Base-by-base conservation (phyloP, 441 rosid species). In the Cnidoscolus chayamansa region DNA sequence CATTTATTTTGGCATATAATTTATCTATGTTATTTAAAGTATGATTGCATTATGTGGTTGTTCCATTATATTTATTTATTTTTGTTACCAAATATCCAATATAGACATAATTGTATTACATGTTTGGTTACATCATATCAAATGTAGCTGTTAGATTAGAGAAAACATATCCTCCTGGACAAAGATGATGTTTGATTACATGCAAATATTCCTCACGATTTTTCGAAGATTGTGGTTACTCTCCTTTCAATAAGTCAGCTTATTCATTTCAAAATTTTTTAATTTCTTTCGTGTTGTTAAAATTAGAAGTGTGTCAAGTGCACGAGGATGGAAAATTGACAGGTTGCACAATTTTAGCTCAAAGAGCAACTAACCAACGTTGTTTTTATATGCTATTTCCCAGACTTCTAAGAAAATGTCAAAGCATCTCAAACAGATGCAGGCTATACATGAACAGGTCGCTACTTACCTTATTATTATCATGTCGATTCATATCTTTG, bases 391-490 rank as follows among this genome's bases (percentile, higher is more conserved):
- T 78, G 49, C 61, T 37, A 68, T 64, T 31, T 79, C 78, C 80
- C 87, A 94, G 97, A 81, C 88, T 53, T 79, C 75, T 68, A 86
- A 85, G 83, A 92, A 90, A 81, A 85, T 92, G 83, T 82, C 87
- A 66, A 88, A 92, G 91, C 87, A 86, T 75, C 77, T 85, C 32
- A 76, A 80, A 63, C 91, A 82, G 81, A 86, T 94, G 90, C 91
- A 89, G 83, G 73, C 85, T 71, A 83, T 90, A 67, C 81, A 85
- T 35, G 93, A 90, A 85, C 93, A 90, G 91, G 97, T 94, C 72
- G 58, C 78, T 65, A 65, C 7, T 40, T 7, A 40, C 8, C 7
- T 48, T 4, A 51, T 11, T 15, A 69, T 57, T 10, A 35, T 20
- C 31, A 0, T 43, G 43, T 19, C 3, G 10, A 12, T 8, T 20